Conservation (phyloP, 1,139 yeast genomes). For the Taphrina communis region DNA sequence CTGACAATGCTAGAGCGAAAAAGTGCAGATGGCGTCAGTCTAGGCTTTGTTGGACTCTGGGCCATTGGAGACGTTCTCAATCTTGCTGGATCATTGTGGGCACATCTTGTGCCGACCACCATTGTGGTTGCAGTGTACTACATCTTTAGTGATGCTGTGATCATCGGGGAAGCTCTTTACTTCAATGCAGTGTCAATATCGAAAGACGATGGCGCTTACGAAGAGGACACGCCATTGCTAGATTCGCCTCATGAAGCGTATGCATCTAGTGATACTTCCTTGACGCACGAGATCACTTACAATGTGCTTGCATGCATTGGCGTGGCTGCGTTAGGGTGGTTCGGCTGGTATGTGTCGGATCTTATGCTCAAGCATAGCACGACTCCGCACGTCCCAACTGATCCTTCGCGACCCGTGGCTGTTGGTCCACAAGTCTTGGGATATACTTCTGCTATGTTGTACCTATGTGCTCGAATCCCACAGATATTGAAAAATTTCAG, state of each 20-base stretch:
- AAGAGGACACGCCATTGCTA: slow-evolving; percentile 14
- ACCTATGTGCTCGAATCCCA: slow-evolving; percentile 78
- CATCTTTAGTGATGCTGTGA: slow-evolving; percentile 79
- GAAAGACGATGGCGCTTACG: neutral
- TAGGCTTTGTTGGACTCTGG: slow-evolving; percentile 74
- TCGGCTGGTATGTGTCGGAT: slow-evolving; percentile 44
- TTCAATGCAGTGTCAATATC: slow-evolving; percentile 46
- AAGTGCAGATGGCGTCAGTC: slow-evolving; percentile 75
- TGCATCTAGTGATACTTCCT: neutral
- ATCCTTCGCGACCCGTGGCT: slow-evolving; percentile 46
- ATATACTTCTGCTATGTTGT: slow-evolving; percentile 69
- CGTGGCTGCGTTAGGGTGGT: slow-evolving; percentile 19
- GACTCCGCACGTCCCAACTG: slow-evolving; percentile 42
- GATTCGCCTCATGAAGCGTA: slow-evolving; percentile 10
- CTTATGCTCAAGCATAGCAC: neutral
- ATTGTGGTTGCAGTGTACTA: slow-evolving; percentile 81
- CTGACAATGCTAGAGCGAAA: slow-evolving; percentile 12
- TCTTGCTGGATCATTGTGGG: slow-evolving; percentile 74
- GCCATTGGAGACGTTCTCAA: slow-evolving; percentile 74
- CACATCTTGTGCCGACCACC: slow-evolving; percentile 72
- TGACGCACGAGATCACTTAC: slow-evolving; percentile 9
- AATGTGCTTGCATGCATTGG: slow-evolving; percentile 21
- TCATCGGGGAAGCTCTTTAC: slow-evolving; percentile 67
- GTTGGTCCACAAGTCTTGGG: slow-evolving; percentile 69
- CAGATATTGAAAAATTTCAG: slow-evolving; percentile 74